phyloP scores from a whole-genome alignment of 208 protist species.

The Porcisia hertigi region DNA sequence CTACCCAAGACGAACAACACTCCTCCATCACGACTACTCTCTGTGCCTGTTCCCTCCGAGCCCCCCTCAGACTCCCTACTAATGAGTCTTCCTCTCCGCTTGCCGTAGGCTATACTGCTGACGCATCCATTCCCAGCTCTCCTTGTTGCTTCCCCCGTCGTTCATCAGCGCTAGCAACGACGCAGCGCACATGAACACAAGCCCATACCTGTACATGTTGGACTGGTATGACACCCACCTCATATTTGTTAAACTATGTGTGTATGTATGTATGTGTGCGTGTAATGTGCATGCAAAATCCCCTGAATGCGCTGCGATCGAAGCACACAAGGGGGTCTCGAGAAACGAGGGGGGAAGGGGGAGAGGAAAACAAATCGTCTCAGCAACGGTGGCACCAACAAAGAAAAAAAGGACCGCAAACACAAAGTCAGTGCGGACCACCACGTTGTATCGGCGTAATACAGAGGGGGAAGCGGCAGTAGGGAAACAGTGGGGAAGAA shows the following conservation, averaged over 20 bases:
- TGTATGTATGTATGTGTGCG: slow-evolving; percentile 1
- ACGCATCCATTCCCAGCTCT: slow-evolving; percentile 76
- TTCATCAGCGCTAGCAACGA: slow-evolving; percentile 52
- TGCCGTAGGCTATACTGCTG: slow-evolving; percentile 38
- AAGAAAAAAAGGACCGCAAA: not conserved
- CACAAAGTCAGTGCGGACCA: not conserved
- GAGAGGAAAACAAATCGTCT: not conserved
- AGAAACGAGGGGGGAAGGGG: not conserved
- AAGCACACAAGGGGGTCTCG: not conserved
- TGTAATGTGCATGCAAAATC: not conserved
- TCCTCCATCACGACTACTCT: not conserved
- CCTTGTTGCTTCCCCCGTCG: slow-evolving; percentile 41
- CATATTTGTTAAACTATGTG: slow-evolving; percentile 2
- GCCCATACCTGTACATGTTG: slow-evolving; percentile 72
- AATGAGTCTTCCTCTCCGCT: slow-evolving; percentile 27
- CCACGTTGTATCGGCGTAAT: not conserved
- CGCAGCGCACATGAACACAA: slow-evolving; percentile 78
- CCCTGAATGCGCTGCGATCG: not conserved
- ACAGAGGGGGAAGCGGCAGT: not conserved
- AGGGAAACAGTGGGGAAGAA: not conserved
- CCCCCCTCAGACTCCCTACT: not conserved
- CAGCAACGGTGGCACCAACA: not conserved
- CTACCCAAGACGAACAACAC: not conserved
- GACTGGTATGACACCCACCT: slow-evolving; percentile 49
- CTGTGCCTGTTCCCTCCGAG: not conserved